Evolutionary conservation across 2,329 filamentous ascomycete genomes (phyloP).

Genomic region (Penicillium glabrum): DNA sequence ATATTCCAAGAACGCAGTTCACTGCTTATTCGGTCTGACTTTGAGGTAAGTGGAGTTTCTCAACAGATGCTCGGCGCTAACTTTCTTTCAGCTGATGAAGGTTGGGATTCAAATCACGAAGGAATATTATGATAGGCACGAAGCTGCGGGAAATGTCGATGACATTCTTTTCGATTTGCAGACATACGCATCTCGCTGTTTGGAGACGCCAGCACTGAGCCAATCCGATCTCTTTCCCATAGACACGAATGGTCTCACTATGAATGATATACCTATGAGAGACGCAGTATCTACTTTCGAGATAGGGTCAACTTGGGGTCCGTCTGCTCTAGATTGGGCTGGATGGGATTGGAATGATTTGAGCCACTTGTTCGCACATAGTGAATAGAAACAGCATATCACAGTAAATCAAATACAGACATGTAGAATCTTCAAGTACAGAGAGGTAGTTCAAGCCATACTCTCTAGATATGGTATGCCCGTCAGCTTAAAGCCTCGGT

Average conservation of each 20-base stretch:
- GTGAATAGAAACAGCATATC: not conserved
- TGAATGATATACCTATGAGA: not conserved
- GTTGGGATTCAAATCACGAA: conserved; percentile 6
- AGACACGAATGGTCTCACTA: not conserved
- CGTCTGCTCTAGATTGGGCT: conserved; percentile 7
- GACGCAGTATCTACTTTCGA: not conserved
- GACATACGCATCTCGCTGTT: not conserved
- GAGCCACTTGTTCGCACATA: conserved; percentile 12
- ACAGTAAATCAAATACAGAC: not conserved
- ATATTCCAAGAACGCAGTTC: conserved; percentile 6
- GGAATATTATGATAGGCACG: conserved; percentile 3
- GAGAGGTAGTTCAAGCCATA: not conserved
- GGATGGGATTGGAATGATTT: conserved; percentile 16
- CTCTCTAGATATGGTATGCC: conserved; percentile 47
- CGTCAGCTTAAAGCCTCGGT: conserved; percentile 47
- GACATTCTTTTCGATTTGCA: not conserved
- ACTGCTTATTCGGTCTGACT: conserved; percentile 10
- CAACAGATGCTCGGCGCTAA: not conserved
- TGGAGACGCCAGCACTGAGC: not conserved
- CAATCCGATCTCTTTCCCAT: not conserved
- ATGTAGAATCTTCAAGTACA: not conserved
- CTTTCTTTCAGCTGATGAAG: conserved; percentile 8
- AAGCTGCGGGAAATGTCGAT: conserved; percentile 4
- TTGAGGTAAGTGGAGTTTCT: conserved; percentile 2
- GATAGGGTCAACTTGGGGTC: not conserved